Percentiles rank a stretch among this genome's conserved stretches.
phyloP scores from a whole-genome alignment of 345 rosid genomes.

The Zanthoxylum bungeanum region DNA sequence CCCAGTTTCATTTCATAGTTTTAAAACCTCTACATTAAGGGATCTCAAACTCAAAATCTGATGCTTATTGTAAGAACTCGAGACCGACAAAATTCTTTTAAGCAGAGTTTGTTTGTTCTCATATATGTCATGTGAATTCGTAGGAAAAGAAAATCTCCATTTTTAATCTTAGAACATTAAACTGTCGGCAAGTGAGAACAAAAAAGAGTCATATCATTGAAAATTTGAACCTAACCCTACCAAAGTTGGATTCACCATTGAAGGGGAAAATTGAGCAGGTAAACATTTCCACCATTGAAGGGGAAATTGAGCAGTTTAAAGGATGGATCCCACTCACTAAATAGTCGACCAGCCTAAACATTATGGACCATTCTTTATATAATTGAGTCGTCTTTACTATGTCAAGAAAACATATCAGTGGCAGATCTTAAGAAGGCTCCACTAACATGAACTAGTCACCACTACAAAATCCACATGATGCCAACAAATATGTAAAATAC shows the following conservation, averaged over 20 bases:
- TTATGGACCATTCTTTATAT: not conserved
- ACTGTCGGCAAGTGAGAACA: slow-evolving; percentile 30
- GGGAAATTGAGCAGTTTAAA: not conserved
- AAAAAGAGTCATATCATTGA: slow-evolving; percentile 6
- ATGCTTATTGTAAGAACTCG: too few species aligned
- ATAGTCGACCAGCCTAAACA: not conserved
- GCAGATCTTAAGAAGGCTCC: slow-evolving; percentile 5
- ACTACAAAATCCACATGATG: not conserved
- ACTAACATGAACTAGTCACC: not conserved
- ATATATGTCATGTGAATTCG: not conserved
- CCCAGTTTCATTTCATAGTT: too few species aligned
- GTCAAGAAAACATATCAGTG: not conserved
- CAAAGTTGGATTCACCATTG: slow-evolving; percentile 19
- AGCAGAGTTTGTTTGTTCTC: too few species aligned
- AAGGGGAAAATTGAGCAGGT: too few species aligned
- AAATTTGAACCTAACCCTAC: slow-evolving; percentile 12
- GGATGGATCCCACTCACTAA: slow-evolving; percentile 14
- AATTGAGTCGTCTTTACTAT: not conserved
- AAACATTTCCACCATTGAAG: not conserved
- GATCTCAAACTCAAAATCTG: too few species aligned
- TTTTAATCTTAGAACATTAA: not conserved
- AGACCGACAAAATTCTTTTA: too few species aligned
- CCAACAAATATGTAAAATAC: slow-evolving; percentile 11
- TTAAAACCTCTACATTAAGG: too few species aligned
- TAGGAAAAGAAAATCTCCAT: too few species aligned